Evolutionary conservation across 2,329 filamentous ascomycete genomes (phyloP).

Genomic region (Cadophora gregata): DNA sequence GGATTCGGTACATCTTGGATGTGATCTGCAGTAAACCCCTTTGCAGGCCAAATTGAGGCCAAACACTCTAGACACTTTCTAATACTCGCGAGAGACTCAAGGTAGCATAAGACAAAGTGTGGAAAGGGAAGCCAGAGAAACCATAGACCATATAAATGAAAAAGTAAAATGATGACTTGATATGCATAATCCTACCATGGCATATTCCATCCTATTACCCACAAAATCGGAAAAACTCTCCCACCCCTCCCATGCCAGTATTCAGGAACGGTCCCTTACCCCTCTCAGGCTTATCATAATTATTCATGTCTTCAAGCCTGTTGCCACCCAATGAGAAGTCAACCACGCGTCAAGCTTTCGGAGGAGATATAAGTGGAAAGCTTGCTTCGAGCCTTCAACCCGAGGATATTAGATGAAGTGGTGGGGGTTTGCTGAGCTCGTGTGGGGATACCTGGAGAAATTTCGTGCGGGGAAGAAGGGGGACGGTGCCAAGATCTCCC

Average conservation of each 20-base stretch:
- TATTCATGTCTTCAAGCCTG: background rate
- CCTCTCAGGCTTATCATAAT: background rate
- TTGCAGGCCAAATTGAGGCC: no score
- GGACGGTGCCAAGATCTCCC: slow-evolving; percentile 23
- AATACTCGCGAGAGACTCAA: background rate
- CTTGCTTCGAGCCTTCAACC: background rate
- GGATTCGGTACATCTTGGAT: slow-evolving; percentile 15
- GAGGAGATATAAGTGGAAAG: background rate
- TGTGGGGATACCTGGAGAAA: slow-evolving; percentile 15
- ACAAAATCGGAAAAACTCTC: slow-evolving; percentile 8
- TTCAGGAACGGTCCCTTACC: background rate
- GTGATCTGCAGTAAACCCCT: no score
- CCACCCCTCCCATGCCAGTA: background rate
- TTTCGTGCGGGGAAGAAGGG: slow-evolving; percentile 25
- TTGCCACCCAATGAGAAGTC: background rate
- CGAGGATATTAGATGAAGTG: background rate
- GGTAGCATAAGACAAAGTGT: background rate
- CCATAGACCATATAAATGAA: background rate
- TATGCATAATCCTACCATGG: background rate
- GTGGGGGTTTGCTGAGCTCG: slow-evolving; percentile 7
- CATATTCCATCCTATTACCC: background rate
- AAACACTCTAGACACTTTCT: no score
- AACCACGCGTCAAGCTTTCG: background rate
- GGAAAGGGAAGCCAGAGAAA: background rate
- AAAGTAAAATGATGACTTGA: slow-evolving; percentile 3